These are phyloP conservation scores for Amanita subjunquillea DNA, from an alignment of 768 basidiomycete genomes.

Conservation along the genomic window DNA sequence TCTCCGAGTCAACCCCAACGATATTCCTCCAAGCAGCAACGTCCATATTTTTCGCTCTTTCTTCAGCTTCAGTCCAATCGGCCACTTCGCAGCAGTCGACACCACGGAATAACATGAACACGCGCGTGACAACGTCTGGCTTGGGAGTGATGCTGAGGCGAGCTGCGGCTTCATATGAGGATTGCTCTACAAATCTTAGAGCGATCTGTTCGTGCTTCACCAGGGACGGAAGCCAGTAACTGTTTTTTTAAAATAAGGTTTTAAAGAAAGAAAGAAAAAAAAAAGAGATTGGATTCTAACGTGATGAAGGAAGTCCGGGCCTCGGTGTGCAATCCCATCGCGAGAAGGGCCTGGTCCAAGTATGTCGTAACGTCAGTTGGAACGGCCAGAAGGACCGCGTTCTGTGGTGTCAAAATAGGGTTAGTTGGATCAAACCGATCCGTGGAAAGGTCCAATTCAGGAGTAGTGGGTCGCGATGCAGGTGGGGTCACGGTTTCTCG, in stretches of 20 bases:
- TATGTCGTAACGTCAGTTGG: constrained; percentile 18
- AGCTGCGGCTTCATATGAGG: constrained; percentile 28
- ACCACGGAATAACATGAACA: constrained; percentile 39
- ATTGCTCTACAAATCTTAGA: constrained; percentile 35
- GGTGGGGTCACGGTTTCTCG: background rate
- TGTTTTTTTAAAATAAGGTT: background rate
- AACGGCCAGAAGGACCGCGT: background rate
- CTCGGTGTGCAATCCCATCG: constrained; percentile 28
- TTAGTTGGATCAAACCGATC: background rate
- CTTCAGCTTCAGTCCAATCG: constrained; percentile 17
- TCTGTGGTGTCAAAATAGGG: background rate
- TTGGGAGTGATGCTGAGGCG: constrained; percentile 24
- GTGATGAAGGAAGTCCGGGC: constrained; percentile 38
- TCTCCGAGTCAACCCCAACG: background rate
- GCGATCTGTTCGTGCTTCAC: constrained; percentile 28
- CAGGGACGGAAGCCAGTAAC: constrained; percentile 35
- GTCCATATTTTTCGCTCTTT: constrained; percentile 3
- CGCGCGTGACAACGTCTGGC: constrained; percentile 32
- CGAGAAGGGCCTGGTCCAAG: constrained; percentile 20
- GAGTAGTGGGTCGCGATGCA: background rate
- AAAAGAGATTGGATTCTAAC: constrained; percentile 13
- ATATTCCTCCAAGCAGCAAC: background rate
- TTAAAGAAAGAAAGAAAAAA: background rate
- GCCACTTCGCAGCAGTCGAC: constrained; percentile 13
- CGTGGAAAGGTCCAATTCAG: background rate